Percentiles rank a stretch among this genome's conserved stretches.
These are phyloP conservation scores for Draba incana DNA, from an alignment of 345 rosid species.

Conservation along the genomic window DNA sequence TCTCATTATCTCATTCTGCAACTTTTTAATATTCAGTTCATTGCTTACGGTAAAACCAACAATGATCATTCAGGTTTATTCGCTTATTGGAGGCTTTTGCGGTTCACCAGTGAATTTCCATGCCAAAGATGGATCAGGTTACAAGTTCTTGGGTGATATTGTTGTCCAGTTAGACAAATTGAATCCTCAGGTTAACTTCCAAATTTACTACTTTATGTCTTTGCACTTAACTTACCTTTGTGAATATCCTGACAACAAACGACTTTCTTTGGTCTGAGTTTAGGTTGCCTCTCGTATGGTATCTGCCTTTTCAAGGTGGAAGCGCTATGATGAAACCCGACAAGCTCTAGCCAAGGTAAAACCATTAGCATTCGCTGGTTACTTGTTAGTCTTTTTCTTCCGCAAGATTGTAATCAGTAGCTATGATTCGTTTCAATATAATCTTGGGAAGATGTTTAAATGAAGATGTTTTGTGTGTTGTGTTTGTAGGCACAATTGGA, in stretches of 20 bases:
- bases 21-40: background rate
- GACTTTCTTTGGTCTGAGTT: slow-evolving; percentile 8
- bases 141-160: slow-evolving; percentile 89
- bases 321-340: slow-evolving; percentile 79
- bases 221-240: background rate
- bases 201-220: slow-evolving; percentile 1
- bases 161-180: slow-evolving; percentile 88
- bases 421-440: background rate
- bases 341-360: slow-evolving; percentile 87
- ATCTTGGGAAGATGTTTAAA: background rate
- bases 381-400: background rate
- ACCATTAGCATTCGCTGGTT: background rate
- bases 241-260: background rate
- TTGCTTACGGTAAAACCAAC: slow-evolving; percentile 9
- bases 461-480: background rate
- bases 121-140: slow-evolving; percentile 95
- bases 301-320: slow-evolving; percentile 98
- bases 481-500: slow-evolving; percentile 83
- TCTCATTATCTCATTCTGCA: background rate
- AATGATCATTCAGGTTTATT: slow-evolving; percentile 58
- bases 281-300: slow-evolving; percentile 97
- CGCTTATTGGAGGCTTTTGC: slow-evolving; percentile 85
- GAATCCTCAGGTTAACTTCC: slow-evolving; percentile 75
- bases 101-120: slow-evolving; percentile 92
- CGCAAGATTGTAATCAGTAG: background rate